Evolutionary conservation across 495 filamentous ascomycete genomes (phyloP).

Genomic region (Copromyces sp.): DNA sequence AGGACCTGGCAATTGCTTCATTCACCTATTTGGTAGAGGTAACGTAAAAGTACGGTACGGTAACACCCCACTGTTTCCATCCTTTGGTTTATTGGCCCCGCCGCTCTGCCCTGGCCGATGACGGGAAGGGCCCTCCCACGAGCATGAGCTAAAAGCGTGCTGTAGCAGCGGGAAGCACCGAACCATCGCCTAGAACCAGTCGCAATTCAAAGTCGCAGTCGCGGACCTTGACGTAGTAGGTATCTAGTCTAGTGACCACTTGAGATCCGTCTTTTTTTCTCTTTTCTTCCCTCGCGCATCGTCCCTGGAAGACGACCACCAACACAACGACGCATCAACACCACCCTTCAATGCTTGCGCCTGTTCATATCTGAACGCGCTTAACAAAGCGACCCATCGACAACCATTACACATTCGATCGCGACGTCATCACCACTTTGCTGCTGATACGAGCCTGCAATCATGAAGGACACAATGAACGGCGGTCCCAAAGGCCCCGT

Average conservation of each 20-base stretch:
- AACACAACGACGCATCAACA: background rate
- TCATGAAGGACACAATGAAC: constrained; percentile 24
- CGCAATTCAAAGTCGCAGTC: no score
- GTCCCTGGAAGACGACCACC: background rate
- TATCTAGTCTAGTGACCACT: background rate
- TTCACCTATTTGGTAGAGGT: background rate
- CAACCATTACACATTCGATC: background rate
- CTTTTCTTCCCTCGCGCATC: background rate
- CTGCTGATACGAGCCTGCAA: constrained; percentile 10
- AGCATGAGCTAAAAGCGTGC: background rate
- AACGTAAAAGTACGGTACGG: background rate
- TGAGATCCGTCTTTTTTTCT: background rate
- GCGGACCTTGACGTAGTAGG: background rate
- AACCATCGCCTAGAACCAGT: background rate
- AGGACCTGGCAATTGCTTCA: background rate
- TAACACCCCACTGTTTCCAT: background rate
- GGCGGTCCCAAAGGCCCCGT: background rate
- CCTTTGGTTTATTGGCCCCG: background rate
- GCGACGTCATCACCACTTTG: background rate
- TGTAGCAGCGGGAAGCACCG: background rate
- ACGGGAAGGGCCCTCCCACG: background rate
- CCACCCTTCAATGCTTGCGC: background rate
- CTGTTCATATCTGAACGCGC: background rate
- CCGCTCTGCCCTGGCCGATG: background rate
- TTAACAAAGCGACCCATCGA: background rate